Conservation (phyloP, 768 basidiomycete species). For the Saitozyma sp. region DNA sequence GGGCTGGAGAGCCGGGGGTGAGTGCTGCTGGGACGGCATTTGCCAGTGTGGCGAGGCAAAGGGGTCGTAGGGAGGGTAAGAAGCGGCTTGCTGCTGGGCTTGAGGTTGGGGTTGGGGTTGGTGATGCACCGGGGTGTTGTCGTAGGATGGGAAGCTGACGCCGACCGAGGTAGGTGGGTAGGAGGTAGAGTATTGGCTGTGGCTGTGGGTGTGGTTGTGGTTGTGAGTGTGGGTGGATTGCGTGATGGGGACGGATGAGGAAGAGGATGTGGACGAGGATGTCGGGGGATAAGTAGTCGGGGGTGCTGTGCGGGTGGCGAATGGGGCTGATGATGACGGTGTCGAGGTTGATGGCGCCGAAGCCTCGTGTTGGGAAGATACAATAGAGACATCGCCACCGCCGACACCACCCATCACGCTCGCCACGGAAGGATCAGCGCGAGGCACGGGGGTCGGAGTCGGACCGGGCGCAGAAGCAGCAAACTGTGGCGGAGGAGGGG, state of each 20-base stretch:
- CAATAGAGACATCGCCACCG: too few species aligned
- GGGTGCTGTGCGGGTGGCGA: background rate
- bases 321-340: background rate
- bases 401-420: too few species aligned
- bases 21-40: background rate
- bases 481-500: too few species aligned
- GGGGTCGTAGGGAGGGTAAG: too few species aligned
- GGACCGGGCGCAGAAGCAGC: too few species aligned
- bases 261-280: conserved; percentile 2
- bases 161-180: background rate
- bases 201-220: conserved; percentile 16
- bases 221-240: conserved; percentile 12
- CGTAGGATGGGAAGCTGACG: too few species aligned
- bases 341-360: background rate
- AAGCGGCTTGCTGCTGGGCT: too few species aligned
- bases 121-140: too few species aligned
- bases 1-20: background rate
- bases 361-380: too few species aligned
- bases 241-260: conserved; percentile 4
- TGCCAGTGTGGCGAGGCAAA: background rate
- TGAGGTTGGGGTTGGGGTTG: too few species aligned
- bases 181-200: conserved; percentile 3
- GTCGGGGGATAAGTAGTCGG: conserved; percentile 1
- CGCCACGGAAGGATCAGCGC: too few species aligned
- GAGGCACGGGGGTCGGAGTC: too few species aligned